Evolutionary conservation across 768 basidiomycete species (phyloP).

Genomic region (Kwoniella dejecticola): DNA sequence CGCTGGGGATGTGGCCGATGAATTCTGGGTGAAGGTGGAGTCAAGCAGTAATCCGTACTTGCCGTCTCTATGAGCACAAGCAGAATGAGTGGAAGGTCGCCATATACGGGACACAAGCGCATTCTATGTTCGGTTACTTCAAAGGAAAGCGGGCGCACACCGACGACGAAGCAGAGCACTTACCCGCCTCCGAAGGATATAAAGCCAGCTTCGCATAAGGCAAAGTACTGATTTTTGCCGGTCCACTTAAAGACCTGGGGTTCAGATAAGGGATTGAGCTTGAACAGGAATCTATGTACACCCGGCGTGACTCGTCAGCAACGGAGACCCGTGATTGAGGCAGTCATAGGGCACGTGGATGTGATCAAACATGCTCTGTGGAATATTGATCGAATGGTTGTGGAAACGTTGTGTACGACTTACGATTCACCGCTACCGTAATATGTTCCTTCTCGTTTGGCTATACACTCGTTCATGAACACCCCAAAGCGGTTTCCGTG

Average conservation of each 20-base stretch:
- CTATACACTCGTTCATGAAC: slow-evolving; percentile 76
- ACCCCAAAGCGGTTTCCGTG: slow-evolving; percentile 73
- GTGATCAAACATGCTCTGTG: too few relatives aligned
- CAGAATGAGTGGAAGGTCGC: too few relatives aligned
- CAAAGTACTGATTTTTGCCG: slow-evolving; percentile 85
- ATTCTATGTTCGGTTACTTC: too few relatives aligned
- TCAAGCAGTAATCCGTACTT: slow-evolving; percentile 88
- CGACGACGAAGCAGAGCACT: too few relatives aligned
- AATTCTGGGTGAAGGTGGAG: slow-evolving; percentile 75
- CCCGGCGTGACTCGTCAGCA: background rate
- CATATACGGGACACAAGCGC: too few relatives aligned
- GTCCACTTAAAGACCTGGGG: slow-evolving; percentile 59
- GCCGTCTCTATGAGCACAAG: slow-evolving; percentile 65
- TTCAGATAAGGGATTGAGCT: slow-evolving; percentile 9
- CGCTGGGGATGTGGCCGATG: slow-evolving; percentile 79
- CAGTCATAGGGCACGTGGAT: background rate
- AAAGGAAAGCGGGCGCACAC: too few relatives aligned
- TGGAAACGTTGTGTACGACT: slow-evolving; percentile 20
- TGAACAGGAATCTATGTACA: slow-evolving; percentile 37
- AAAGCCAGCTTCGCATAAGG: slow-evolving; percentile 75
- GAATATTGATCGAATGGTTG: background rate
- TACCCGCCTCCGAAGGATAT: slow-evolving; percentile 93
- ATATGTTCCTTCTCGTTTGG: slow-evolving; percentile 66
- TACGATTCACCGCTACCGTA: slow-evolving; percentile 89
- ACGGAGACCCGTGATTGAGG: too few relatives aligned